A percentile compares a stretch with the other conserved stretches of the same genome.
Conservation (phyloP, 257 asterid genomes). For the Coffea canephora region DNA sequence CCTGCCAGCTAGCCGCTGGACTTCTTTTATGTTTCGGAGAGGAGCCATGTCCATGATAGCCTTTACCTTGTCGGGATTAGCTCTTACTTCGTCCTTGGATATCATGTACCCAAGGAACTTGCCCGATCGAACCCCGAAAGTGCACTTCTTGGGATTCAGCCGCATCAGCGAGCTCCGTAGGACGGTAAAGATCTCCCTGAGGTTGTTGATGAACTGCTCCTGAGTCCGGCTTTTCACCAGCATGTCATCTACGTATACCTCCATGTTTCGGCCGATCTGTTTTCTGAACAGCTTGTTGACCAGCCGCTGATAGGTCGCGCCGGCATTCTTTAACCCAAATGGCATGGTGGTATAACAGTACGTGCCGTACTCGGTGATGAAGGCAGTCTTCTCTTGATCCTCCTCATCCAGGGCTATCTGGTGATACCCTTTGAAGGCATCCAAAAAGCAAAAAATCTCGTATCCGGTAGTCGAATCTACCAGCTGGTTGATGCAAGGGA, state of each 20-base stretch:
- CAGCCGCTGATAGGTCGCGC: not conserved
- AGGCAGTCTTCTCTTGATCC: not conserved
- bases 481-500: not conserved
- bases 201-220: not conserved
- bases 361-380: not conserved
- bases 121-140: no score
- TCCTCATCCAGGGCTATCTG: no score
- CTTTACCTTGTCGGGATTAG: no score
- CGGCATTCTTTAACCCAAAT: not conserved
- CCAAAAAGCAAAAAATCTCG: not conserved
- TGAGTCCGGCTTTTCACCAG: not conserved
- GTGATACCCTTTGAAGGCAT: not conserved
- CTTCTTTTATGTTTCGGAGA: no score
- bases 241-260: not conserved
- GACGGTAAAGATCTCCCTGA: no score
- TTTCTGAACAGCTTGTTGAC: not conserved
- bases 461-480: not conserved
- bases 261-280: not conserved
- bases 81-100: no score
- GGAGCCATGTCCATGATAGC: no score
- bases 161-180: rapidly evolving
- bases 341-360: not conserved
- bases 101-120: no score
- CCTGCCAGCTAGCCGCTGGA: no score
- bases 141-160: no score